Base-by-base conservation (phyloP, 202 grass and related monocot genomes). In the Dendrocalamus latiflorus region DNA sequence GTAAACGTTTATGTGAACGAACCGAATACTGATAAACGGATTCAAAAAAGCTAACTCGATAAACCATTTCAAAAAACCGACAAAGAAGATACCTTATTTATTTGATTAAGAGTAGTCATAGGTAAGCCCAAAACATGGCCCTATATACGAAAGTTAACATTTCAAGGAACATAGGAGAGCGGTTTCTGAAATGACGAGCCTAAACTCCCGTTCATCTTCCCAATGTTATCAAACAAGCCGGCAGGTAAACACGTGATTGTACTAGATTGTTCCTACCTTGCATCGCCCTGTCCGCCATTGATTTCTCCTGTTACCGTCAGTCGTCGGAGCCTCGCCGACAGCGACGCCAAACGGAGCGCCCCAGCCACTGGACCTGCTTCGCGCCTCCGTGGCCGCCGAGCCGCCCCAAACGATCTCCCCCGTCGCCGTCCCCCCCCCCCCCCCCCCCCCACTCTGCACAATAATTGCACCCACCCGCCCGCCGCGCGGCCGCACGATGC, bases 351-450 rank as follows among this genome's bases (percentile, higher is more conserved):
- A 26, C 60, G 51, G 78, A 43, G 20, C 34, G 49, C 69, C 79
- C 12, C 45, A 48, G 58, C 74, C 56, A 75, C 28, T 15, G 13
- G 6, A 45, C 38, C n/a, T 6, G 4, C 8, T 20, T 15, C 60
- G 60, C 68, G 50, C 70, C 55, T 39, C 68, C 81, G 70, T 75
- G 71, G 82, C 82, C 76, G 71, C 82, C 56, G 20, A 18, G 54
- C 63, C 2, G 50, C 70, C 82, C 37, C 57, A 64, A 0, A 69
- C 75, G 54, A 65, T 33, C 57, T 37, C 33, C 22, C 47, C 38
- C 59, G 74, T 67, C 81, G 86, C 45, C 87, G 82, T 5, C 21
- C 6, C 18, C 50, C 21, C 6, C 18, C n/a, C n/a, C n/a, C n/a
- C n/a, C n/a, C 39, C 0, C 12, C 25, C 12, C 36, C 20, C 65